Evolutionary conservation across 1,284 basidiomycete genomes (phyloP).

Genomic region (Cerioporus squamosus): DNA sequence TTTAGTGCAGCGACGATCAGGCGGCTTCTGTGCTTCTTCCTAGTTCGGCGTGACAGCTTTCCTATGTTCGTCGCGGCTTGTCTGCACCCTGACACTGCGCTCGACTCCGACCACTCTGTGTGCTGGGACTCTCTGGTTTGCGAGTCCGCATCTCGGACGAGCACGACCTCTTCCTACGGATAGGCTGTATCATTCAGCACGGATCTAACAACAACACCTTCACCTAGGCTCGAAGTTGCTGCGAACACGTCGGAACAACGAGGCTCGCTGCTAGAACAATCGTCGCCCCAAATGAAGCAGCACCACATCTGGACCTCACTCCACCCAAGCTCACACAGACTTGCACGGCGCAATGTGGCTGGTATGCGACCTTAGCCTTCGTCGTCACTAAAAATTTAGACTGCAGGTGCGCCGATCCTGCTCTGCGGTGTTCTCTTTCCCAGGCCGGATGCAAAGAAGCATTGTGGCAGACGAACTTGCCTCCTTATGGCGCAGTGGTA

Average conservation of each 20-base stretch:
- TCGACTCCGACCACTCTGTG: too few species aligned
- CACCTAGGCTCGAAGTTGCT: background rate
- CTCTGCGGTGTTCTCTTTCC: background rate
- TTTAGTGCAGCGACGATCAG: constrained; percentile 21
- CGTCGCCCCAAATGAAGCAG: constrained; percentile 12
- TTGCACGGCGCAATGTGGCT: constrained; percentile 1
- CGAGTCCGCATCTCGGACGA: background rate
- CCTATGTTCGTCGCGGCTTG: too few species aligned
- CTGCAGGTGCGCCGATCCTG: constrained; percentile 3
- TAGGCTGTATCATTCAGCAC: background rate
- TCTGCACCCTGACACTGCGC: too few species aligned
- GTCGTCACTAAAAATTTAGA: constrained; percentile 1
- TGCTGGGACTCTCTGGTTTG: too few species aligned
- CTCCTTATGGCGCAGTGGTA: background rate
- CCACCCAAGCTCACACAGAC: constrained; percentile 14
- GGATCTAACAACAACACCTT: too few species aligned
- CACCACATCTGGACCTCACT: constrained; percentile 13
- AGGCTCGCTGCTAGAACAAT: constrained; percentile 11
- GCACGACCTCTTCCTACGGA: background rate
- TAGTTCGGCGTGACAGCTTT: constrained; percentile 1
- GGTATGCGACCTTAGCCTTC: background rate
- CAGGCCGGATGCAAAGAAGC: constrained; percentile 1
- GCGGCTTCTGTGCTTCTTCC: constrained; percentile 5
- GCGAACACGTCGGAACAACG: constrained; percentile 8
- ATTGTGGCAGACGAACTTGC: background rate